Evolutionary conservation across 2,329 filamentous ascomycete species (phyloP).

Genomic region (Fusarium penzigii): DNA sequence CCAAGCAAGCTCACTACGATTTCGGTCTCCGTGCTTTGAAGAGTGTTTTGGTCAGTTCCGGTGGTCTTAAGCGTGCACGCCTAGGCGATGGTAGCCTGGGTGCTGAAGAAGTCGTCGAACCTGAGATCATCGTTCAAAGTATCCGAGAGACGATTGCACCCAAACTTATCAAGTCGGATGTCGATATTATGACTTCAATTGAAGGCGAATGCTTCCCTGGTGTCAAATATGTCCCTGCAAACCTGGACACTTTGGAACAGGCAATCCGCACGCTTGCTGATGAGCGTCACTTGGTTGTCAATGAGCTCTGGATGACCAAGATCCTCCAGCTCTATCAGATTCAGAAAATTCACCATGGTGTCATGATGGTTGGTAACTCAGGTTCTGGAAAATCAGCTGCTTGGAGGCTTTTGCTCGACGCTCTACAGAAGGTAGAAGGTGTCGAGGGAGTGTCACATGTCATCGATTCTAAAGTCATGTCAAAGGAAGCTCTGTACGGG

Average conservation of each 20-base stretch:
- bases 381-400: constrained; percentile 96
- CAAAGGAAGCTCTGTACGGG: constrained; percentile 95
- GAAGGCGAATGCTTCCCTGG: constrained; percentile 88
- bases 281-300: constrained; percentile 86
- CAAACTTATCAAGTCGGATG: constrained; percentile 91
- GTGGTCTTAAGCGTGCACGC: constrained; percentile 86
- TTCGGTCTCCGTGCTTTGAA: constrained; percentile 97
- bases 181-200: constrained; percentile 81
- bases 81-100: constrained; percentile 60
- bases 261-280: constrained; percentile 81
- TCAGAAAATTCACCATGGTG: constrained; percentile 95
- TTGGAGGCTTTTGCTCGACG: constrained; percentile 90
- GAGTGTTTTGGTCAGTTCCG: constrained; percentile 97
- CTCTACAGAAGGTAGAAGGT: constrained; percentile 85
- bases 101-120: constrained; percentile 77
- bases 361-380: constrained; percentile 99
- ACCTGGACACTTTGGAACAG: constrained; percentile 74
- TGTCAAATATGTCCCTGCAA: constrained; percentile 88
- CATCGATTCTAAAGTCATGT: constrained; percentile 99
- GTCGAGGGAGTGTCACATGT: constrained; percentile 95
- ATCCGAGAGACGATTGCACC: constrained; percentile 97
- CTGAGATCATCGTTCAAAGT: constrained; percentile 98
- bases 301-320: constrained; percentile 96
- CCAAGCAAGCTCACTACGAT: constrained; percentile 98
- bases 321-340: constrained; percentile 97